Evolutionary conservation across 1,284 basidiomycete genomes (phyloP), one percentile per base, ranked within the genome.

Genomic region (Tilletia indica): DNA sequence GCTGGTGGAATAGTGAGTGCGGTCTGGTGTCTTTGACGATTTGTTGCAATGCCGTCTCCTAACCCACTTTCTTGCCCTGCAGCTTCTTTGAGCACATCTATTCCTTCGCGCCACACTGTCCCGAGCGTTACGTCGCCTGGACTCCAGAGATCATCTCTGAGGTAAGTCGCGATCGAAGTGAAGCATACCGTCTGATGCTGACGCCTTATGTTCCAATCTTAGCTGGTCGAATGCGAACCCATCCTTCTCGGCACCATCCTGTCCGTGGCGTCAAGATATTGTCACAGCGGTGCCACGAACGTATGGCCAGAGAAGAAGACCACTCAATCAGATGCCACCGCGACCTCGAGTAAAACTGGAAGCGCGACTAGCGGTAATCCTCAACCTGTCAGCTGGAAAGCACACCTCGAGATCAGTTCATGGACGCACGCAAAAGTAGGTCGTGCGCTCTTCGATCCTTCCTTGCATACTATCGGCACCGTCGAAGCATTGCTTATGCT

Each of bases 351-450:
- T 36, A 64, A 64, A 36, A 14, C 14, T 4, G 61, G 12, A 3
- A 21, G 34, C 61, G 19, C 2, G 8, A 64, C 38, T 21, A 36
- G 61, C 21, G 56, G 56, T 19, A 38, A 38, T 19, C 61, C 38
- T 14, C 61, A 64, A 12, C 61, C 61, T 38, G 61, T 64, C 61
- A 64, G 61, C 36, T 64, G 61, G 61, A 38, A 64, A 39, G 39
- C 61, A 3, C 61, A 64, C n/a, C 34, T 64, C 14, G 36, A 64
- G 61, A 64, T 64, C 36, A 64, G 61, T 16, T 64, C 61, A 8
- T 78, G 77, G 76, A 77, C 77, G 8, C 76, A 78, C 54, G 74
- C 77, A 39, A 75, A 75, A 71, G 75, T 76, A 68, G 77, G 77
- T 54, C 72, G 74, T 0, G 74, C 74, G 12, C 77, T 78, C 67